Base-by-base conservation (phyloP, 148 eudicot genomes). In the Cornus controversa region DNA sequence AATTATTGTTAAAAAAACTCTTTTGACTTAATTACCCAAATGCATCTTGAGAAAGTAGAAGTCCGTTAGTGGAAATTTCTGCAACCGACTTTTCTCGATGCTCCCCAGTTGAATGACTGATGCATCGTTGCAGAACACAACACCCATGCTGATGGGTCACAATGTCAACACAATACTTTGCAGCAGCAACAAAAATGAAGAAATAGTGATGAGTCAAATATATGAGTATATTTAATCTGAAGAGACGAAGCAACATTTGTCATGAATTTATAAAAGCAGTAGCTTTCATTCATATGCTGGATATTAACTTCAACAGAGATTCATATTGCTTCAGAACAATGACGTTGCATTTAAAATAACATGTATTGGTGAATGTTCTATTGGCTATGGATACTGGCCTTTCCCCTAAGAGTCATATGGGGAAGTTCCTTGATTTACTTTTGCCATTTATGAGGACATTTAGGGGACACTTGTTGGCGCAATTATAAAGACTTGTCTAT, bases 81-180 rank as follows among this genome's bases (percentile, higher is more conserved):
- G 81, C 71, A 8, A 87, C 77, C 83, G 85, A 81, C 8, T 78
- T 83, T 2, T 87, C 90, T 6, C 71, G 84, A 65, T 73, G 78
- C 57, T 81, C 75, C 58, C 86, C 90, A 9, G 76, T 83, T 5
- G 87, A 74, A 69, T 78, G 83, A 31, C 57, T 77, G 80, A 87
- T 87, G 81, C 90, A 87, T 26, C 83, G 78, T 58, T 87, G 86
- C n/a, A 87, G 78, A 75, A 87, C 90, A 75, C 90, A 87, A 40
- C 90, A 87, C 14, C 90, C 90, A 47, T 87, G 90, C 66, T 85
- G 90, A 79, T 87, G 88, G 23, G 85, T 85, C 9, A 88, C 90
- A 36, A 87, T 83, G n/a, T 87, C 90, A 14, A 87, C 85, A 77
- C 86, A 83, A 74, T 83, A 85, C 68, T 83, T 87, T 73, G 88